Percentiles rank a stretch among this genome's conserved stretches.
Evolutionary conservation across 192 early-diverging fungal species (phyloP).

Genomic region (Coemansia sp.): DNA sequence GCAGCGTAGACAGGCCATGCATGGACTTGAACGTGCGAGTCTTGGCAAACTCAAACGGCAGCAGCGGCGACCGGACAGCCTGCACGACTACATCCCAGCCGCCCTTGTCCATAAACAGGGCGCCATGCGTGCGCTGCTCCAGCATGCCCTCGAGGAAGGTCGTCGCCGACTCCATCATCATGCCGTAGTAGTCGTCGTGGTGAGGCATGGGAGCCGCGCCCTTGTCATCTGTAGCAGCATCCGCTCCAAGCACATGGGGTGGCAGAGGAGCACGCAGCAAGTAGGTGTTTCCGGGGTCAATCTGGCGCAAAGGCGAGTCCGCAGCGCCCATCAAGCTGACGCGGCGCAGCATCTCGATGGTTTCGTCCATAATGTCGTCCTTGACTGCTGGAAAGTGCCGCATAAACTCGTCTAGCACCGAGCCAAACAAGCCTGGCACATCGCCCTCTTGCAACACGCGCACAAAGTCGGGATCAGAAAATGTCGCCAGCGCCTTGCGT

Average conservation of each 20-base stretch:
- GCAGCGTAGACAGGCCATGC: conserved; percentile 41
- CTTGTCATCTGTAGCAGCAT: neutral
- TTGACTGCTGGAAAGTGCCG: conserved; percentile 91
- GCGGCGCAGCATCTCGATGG: conserved; percentile 66
- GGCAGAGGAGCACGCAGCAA: conserved; percentile 23
- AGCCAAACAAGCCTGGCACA: conserved; percentile 78
- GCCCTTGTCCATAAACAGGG: conserved; percentile 45
- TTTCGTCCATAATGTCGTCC: conserved; percentile 64
- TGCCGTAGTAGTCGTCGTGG: conserved; percentile 57
- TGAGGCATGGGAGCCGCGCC: conserved; percentile 11
- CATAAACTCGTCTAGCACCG: conserved; percentile 90
- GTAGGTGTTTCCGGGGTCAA: conserved; percentile 47
- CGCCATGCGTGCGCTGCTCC: conserved; percentile 46
- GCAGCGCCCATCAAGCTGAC: conserved; percentile 62
- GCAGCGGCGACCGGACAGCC: conserved; percentile 45
- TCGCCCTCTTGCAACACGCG: conserved; percentile 79
- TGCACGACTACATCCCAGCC: conserved; percentile 48
- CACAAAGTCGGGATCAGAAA: conserved; percentile 76
- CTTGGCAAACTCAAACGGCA: conserved; percentile 52
- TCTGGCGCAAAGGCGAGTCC: conserved; percentile 26
- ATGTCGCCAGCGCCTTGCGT: conserved; percentile 67
- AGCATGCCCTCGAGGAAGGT: conserved; percentile 52
- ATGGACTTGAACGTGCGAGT: conserved; percentile 50
- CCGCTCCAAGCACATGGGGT: neutral
- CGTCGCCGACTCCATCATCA: conserved; percentile 55